Base-by-base conservation (phyloP, 2,329 filamentous ascomycete species). In the Apiospora sp. region DNA sequence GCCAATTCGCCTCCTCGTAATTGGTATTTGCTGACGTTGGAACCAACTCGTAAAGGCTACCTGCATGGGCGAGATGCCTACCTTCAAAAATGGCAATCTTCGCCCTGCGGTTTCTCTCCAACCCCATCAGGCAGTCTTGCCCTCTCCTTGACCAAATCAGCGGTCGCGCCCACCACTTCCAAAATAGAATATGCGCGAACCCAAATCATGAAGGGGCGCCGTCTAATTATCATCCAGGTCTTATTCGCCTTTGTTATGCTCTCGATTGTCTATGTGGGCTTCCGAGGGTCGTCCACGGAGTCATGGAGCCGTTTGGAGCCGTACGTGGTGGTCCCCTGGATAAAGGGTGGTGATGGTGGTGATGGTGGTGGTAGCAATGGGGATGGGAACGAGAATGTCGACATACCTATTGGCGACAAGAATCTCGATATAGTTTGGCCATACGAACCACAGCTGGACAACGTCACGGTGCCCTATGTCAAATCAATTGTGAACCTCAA, bases 401-500 rank as follows among this genome's bases (percentile, higher is more conserved):
- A 14, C 49, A 51, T 24, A 4, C 8, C n/a, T 24, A 27, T 51
- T n/a, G n/a, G n/a, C n/a, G n/a, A 58, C 27, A 14, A 12, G n/a
- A 12, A 51, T 24, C 4, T 1, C 49, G 49, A 16, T 24, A 27
- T 54, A 14, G 19, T 8, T 8, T 34, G 22, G 67, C 43, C 67
- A 43, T 72, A 68, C 67, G 16, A 54, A 13, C 58, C 58, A 12
- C 58, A 64, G 8, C 19, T 64, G 16, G 58, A n/a, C 22, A 58
- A 43, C 43, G 34, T 70, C 51, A 51, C 48, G 3, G 41, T 41
- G n/a, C 51, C 68, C 4, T 82, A 81, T 51, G 69, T 80, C 27
- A 70, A 78, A 41, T 76, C 80, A 1, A 82, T 82, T 37, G 70
- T 83, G 16, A 71, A 81, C 34, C 73, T 79, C 3, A 68, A 74